Evolutionary conservation across 2,329 filamentous ascomycete genomes (phyloP), one percentile per base, ranked within the genome.

Genomic region (Annulohypoxylon truncatum): DNA sequence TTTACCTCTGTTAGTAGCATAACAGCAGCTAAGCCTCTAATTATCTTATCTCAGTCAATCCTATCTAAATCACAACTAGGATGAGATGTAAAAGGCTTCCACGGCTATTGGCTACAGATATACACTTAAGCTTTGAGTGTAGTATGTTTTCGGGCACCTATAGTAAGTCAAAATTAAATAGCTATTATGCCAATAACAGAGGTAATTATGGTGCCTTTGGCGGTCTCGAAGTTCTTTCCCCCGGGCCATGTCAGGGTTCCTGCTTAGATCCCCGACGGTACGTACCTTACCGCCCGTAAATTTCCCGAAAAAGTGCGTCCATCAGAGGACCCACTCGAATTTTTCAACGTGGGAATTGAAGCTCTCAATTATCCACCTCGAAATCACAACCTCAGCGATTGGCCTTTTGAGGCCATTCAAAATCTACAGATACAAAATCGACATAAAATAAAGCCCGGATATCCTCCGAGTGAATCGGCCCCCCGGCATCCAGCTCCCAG

Each of bases 391-490:
- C 33, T 59, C 26, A 18, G 54, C 13, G 26, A 12, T 42, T 12
- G 20, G n/a, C 29, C 18, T 33, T 22, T 5, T 2, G 28, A 47
- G 29, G 24, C 44, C 18, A n/a, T n/a, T n/a, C n/a, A n/a, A n/a
- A 2, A 26, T 22, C 9, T 24, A 46, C 2, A 46, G 20, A 9
- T 15, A 20, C 52, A n/a, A n/a, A n/a, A n/a, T n/a, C n/a, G 18
- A 12, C 13, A 12, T 18, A 22, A 9, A 35, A 18, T 18, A 18
- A 9, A 47, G 44, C 9, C 6, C 13, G 5, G 28, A 44, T 3
- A 38, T 7, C 13, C 13, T 8, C 10, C 12, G 48, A 70, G 52
- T 62, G 59, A 61, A 70, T 68, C 64, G 70, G 57, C 53, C 56
- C 18, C 33, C 31, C 9, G 52, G 7, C 54, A 58, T 26, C 10